Conservation (phyloP, 2,329 filamentous ascomycete genomes). For the Alternaria infectoria region DNA sequence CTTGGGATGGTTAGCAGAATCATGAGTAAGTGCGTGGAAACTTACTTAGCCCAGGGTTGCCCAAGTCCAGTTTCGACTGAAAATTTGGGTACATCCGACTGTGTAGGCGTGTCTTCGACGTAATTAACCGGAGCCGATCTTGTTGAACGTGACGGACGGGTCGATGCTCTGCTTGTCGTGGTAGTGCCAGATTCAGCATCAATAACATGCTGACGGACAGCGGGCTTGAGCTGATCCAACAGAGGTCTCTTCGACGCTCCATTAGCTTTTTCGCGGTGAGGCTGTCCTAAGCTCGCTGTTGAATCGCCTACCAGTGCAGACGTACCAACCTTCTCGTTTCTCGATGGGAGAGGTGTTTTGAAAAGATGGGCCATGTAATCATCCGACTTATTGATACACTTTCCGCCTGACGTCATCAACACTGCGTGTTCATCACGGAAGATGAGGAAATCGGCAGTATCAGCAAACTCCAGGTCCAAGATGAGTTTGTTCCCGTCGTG, state of each 20-base stretch:
- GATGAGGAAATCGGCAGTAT: slow-evolving; percentile 5
- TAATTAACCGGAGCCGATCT: slow-evolving; percentile 7
- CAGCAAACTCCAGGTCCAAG: slow-evolving; percentile 32
- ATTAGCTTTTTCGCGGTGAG: not conserved
- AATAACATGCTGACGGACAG: not conserved
- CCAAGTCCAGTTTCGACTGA: slow-evolving; percentile 36
- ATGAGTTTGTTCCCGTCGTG: slow-evolving; percentile 10
- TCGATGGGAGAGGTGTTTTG: slow-evolving; percentile 7
- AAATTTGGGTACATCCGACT: slow-evolving; percentile 18
- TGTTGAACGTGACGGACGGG: slow-evolving; percentile 17
- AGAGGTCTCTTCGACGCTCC: not conserved
- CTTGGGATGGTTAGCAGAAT: slow-evolving; percentile 29
- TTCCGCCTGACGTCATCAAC: not conserved
- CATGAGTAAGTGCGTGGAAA: not conserved
- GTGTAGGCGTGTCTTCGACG: not conserved
- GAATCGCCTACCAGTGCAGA: slow-evolving; percentile 2
- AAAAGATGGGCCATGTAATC: slow-evolving; percentile 21
- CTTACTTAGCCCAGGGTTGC: slow-evolving; percentile 33
- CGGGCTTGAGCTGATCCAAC: not conserved
- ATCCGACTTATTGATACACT: not conserved
- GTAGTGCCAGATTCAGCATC: not conserved
- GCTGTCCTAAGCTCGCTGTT: not conserved
- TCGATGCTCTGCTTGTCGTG: not conserved
- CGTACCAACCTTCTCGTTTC: slow-evolving; percentile 17
- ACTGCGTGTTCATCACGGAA: slow-evolving; percentile 15